Conservation (phyloP, 2,329 filamentous ascomycete genomes). For the Lachnum nothofagi region DNA sequence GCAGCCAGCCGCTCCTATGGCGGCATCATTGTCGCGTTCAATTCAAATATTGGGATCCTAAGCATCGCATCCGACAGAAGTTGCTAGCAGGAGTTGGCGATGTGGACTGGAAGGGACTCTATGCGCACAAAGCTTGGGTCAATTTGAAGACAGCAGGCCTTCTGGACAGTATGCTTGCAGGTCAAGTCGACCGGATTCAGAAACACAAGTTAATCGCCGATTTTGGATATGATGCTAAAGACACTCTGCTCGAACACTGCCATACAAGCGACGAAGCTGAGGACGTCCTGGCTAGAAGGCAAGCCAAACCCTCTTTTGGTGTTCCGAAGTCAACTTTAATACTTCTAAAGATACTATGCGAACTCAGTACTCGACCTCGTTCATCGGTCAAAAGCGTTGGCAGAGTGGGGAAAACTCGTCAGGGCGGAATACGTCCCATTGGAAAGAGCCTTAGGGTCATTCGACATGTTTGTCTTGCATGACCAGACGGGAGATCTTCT, state of each 20-base stretch:
- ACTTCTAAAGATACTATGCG: constrained; percentile 62
- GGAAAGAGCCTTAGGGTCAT: constrained; percentile 72
- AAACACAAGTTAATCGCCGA: constrained; percentile 66
- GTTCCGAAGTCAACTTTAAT: constrained; percentile 11
- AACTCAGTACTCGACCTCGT: constrained; percentile 71
- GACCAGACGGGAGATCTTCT: constrained; percentile 68
- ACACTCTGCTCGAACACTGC: constrained; percentile 67
- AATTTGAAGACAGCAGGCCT: constrained; percentile 49
- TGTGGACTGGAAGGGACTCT: constrained; percentile 72
- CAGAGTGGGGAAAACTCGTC: constrained; percentile 63
- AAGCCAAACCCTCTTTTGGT: constrained; percentile 11
- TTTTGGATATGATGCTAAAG: constrained; percentile 82
- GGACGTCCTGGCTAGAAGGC: constrained; percentile 73
- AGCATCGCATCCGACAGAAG: constrained; percentile 56
- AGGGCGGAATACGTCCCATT: constrained; percentile 51
- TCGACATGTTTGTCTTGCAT: constrained; percentile 83
- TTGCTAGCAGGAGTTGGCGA: constrained; percentile 47
- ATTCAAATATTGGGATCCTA: constrained; percentile 71
- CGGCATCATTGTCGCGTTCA: constrained; percentile 62
- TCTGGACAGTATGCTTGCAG: constrained; percentile 65
- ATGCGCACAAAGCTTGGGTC: constrained; percentile 48
- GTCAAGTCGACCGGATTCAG: constrained; percentile 63
- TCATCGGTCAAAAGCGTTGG: constrained; percentile 72
- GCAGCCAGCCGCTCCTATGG: constrained; percentile 74
- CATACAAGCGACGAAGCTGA: constrained; percentile 50